Conservation (phyloP, 805 yeast species). For the Hanseniaspora occidentalis region DNA sequence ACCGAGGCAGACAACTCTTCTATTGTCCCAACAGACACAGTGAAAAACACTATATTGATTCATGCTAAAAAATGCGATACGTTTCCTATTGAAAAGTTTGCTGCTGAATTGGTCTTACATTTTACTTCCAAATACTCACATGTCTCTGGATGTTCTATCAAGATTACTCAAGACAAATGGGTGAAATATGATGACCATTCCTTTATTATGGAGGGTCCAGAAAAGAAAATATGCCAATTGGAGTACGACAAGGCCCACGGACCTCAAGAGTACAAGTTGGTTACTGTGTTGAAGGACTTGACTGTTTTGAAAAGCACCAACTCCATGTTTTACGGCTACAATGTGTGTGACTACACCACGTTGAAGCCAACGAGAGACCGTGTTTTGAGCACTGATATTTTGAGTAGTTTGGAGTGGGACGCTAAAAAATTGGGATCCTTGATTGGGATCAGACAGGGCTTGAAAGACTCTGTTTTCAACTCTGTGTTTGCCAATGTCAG, state of each 20-base stretch:
- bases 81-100: constrained; percentile 87
- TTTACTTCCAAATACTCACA: constrained; percentile 68
- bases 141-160: constrained; percentile 57
- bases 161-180: constrained; percentile 70
- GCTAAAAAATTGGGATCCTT: constrained; percentile 37
- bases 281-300: constrained; percentile 64
- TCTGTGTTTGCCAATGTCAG: constrained; percentile 49
- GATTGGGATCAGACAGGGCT: constrained; percentile 34
- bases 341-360: constrained; percentile 81
- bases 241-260: constrained; percentile 37
- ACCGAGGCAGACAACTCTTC: constrained; percentile 79
- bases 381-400: constrained; percentile 77
- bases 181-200: constrained; percentile 71
- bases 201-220: constrained; percentile 75
- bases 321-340: constrained; percentile 82
- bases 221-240: constrained; percentile 51
- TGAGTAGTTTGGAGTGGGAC: constrained; percentile 59
- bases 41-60: constrained; percentile 75
- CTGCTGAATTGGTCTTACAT: constrained; percentile 72
- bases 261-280: constrained; percentile 36
- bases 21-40: constrained; percentile 92
- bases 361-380: constrained; percentile 75
- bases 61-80: constrained; percentile 75
- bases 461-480: constrained; percentile 58
- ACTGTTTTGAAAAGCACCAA: constrained; percentile 85